Conservation (phyloP, 331 rosid genomes). For the Prunus yedoensis region DNA sequence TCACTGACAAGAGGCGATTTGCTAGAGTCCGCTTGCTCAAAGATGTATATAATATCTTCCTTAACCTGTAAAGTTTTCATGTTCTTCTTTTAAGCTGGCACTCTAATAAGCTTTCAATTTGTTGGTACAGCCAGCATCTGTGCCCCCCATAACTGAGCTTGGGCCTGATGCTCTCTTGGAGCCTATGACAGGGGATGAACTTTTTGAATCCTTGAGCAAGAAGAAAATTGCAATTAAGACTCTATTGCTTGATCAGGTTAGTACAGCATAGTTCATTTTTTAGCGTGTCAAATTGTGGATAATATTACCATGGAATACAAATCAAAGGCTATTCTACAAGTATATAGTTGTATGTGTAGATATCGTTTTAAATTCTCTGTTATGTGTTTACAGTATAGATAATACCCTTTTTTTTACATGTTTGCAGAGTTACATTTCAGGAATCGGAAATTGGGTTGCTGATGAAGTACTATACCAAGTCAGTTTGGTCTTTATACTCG, state of each 20-base stretch:
- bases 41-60: constrained; percentile 49
- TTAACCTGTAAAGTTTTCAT: background rate
- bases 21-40: constrained; percentile 89
- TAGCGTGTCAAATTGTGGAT: background rate
- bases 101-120: constrained; percentile 9
- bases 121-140: constrained; percentile 66
- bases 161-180: constrained; percentile 94
- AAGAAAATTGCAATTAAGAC: constrained; percentile 87
- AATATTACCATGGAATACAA: background rate
- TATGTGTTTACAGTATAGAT: background rate
- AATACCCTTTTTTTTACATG: constrained; percentile 17
- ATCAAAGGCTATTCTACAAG: background rate
- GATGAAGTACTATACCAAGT: constrained; percentile 97
- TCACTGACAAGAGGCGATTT: constrained; percentile 96
- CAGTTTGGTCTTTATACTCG: constrained; percentile 26
- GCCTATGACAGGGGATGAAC: constrained; percentile 61
- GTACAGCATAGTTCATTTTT: constrained; percentile 17
- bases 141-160: constrained; percentile 86
- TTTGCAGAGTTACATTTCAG: constrained; percentile 73
- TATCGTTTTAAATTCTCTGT: background rate
- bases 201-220: constrained; percentile 65
- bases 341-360: background rate
- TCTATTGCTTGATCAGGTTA: constrained; percentile 88
- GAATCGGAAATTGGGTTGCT: constrained; percentile 94
- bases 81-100: background rate